Base-by-base conservation (phyloP, 1,284 basidiomycete genomes). In the Ceratobasidium sp. region DNA sequence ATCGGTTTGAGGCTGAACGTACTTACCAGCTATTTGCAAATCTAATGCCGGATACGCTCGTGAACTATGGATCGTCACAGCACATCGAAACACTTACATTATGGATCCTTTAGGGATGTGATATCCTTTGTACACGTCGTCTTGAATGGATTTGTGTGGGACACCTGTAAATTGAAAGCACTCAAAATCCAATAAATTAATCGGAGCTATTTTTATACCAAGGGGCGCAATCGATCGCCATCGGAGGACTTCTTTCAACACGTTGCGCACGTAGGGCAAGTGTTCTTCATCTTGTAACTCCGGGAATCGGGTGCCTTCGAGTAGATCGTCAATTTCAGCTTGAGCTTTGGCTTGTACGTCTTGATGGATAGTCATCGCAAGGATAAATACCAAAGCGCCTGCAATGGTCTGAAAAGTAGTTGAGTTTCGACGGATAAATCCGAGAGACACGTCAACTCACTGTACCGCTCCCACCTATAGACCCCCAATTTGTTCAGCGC, bases 271-370 rank as follows among this genome's bases (percentile, higher is more conserved):
- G 27, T 71, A 71, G 2, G 67, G 67, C 24, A 59, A 22, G 6
- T 33, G 19, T 22, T 48, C 67, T 19, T 56, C 41, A 44, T 75
- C 74, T 44, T 29, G 27, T 11, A 54, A 33, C 48, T 64, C 69
- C 15, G 74, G 74, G 22, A 73, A 33, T 14, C 71, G 44, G 17
- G 73, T 67, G 2, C 27, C 50, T 44, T 77, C 78, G 15, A 80
- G 73, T 0, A 80, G 76, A 5, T n/a, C 14, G 59, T 81, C 80
- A 8, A 81, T 66, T 71, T 81, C 81, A 1, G 36, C 48, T 45
- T 78, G 80, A 14, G 78, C 57, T 41, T 77, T 76, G 2, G 48
- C 41, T 27, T 77, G 75, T 19, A 78, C 76, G 2, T 75, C 57
- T 0, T 80, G 81, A 53, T 73, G 41, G 9, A 76, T 36, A 14